Conservation (phyloP, 2,329 filamentous ascomycete genomes). For the Thyridium curvatum region DNA sequence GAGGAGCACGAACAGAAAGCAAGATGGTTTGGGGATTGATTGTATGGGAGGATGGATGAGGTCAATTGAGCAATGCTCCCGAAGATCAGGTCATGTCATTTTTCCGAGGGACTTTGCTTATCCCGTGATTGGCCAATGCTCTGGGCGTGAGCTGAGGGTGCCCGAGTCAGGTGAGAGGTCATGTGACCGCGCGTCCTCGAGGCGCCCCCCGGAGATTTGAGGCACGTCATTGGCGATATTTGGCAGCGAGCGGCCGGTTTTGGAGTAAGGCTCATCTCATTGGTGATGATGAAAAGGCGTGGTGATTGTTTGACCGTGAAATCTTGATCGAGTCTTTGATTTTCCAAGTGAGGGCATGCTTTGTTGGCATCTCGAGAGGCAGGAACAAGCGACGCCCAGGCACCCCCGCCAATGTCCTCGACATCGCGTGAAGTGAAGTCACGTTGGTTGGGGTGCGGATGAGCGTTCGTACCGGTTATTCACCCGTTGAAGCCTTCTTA, state of each 20-base stretch:
- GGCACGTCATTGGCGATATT: constrained; percentile 15
- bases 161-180: constrained; percentile 14
- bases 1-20: constrained; percentile 7
- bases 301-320: no score
- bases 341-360: no score
- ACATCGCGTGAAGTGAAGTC: no score
- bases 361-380: no score
- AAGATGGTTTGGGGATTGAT: constrained; percentile 4
- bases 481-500: neutral
- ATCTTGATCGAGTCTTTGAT: no score
- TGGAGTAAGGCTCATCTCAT: no score
- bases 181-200: constrained; percentile 18
- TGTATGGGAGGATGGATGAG: neutral
- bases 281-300: no score
- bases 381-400: neutral
- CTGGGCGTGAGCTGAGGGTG: constrained; percentile 16
- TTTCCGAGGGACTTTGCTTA: no score
- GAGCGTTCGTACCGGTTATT: neutral
- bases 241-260: no score
- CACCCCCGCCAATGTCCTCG: neutral
- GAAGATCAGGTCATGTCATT: constrained; percentile 1
- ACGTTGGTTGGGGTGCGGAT: neutral
- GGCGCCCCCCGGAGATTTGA: constrained; percentile 12
- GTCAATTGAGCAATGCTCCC: constrained; percentile 6
- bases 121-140: no score